Percentiles rank a stretch among this genome's conserved stretches.
Evolutionary conservation across 768 basidiomycete genomes (phyloP).

Genomic region (Pleurotus citrinopileatus): DNA sequence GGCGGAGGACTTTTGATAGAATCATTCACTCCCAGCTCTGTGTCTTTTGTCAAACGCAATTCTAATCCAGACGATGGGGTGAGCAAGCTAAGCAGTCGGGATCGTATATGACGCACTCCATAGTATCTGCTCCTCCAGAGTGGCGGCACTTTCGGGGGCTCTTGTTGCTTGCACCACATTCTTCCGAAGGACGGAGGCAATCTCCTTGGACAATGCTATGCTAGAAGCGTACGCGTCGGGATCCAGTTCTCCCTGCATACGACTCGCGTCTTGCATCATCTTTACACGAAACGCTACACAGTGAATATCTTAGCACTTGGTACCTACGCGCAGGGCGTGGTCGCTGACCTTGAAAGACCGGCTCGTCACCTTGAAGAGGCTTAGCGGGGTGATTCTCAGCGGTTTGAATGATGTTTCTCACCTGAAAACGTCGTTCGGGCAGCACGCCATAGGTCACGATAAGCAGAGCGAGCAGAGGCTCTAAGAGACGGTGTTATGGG

Average conservation of each 20-base stretch:
- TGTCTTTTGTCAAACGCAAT: constrained; percentile 71
- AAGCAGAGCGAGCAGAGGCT: constrained; percentile 70
- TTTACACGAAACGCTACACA: constrained; percentile 69
- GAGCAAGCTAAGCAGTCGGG: background rate
- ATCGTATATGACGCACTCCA: constrained; percentile 48
- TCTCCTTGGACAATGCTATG: constrained; percentile 60
- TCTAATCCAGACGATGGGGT: constrained; percentile 37
- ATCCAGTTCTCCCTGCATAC: constrained; percentile 39
- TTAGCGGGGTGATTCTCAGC: constrained; percentile 2
- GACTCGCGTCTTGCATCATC: constrained; percentile 58
- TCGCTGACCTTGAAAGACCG: constrained; percentile 47
- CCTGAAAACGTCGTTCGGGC: constrained; percentile 67
- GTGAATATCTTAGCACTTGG: background rate
- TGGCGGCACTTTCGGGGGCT: constrained; percentile 30
- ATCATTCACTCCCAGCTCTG: constrained; percentile 85
- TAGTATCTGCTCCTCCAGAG: constrained; percentile 16
- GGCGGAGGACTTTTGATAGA: constrained; percentile 64
- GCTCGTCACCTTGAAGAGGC: constrained; percentile 47
- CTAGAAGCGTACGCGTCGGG: constrained; percentile 48
- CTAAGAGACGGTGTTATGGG: constrained; percentile 52
- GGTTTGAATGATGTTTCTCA: constrained; percentile 18
- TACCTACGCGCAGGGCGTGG: background rate
- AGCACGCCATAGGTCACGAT: constrained; percentile 68
- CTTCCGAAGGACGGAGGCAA: constrained; percentile 68
- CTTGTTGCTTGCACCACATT: constrained; percentile 84